These are phyloP conservation scores for Wickerhamomyces rabaulensis DNA, from an alignment of 805 yeast genomes.

Conservation along the genomic window DNA sequence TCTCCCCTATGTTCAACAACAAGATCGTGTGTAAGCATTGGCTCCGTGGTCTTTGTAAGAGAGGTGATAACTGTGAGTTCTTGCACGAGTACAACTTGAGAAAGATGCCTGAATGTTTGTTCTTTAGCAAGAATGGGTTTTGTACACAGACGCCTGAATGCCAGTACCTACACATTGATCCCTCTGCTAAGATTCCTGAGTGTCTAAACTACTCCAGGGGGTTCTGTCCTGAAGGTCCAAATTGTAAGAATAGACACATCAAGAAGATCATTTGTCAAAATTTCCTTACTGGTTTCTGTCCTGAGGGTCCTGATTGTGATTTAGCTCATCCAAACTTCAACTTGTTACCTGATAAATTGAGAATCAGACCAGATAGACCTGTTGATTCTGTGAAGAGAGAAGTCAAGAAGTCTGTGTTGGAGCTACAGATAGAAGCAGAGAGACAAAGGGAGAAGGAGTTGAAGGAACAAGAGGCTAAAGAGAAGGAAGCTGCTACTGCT, in stretches of 20 bases:
- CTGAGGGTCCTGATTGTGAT: conserved; percentile 69
- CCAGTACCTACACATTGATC: conserved; percentile 86
- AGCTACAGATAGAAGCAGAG: conserved; percentile 24
- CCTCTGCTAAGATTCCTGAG: conserved; percentile 80
- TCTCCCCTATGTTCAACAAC: conserved; percentile 56
- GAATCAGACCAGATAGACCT: conserved; percentile 30
- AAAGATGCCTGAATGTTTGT: conserved; percentile 95
- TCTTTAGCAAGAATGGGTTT: conserved; percentile 71
- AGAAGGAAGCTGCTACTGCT: neutral
- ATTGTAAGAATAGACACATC: conserved; percentile 76
- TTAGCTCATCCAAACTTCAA: conserved; percentile 81
- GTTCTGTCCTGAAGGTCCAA: conserved; percentile 89
- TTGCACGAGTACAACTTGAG: conserved; percentile 90
- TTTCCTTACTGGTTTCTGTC: conserved; percentile 89
- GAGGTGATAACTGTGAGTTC: conserved; percentile 94
- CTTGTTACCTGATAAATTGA: conserved; percentile 34
- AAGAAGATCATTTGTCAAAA: conserved; percentile 71
- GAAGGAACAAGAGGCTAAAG: conserved; percentile 10
- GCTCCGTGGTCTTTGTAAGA: conserved; percentile 95
- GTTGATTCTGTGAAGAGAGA: conserved; percentile 9
- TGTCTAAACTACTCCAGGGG: conserved; percentile 83
- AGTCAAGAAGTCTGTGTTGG: conserved; percentile 18
- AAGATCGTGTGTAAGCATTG: conserved; percentile 97
- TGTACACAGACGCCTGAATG: conserved; percentile 96
- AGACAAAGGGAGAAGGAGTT: conserved; percentile 14